Base-by-base conservation (phyloP, 768 basidiomycete species). In the Naematelia encephala region DNA sequence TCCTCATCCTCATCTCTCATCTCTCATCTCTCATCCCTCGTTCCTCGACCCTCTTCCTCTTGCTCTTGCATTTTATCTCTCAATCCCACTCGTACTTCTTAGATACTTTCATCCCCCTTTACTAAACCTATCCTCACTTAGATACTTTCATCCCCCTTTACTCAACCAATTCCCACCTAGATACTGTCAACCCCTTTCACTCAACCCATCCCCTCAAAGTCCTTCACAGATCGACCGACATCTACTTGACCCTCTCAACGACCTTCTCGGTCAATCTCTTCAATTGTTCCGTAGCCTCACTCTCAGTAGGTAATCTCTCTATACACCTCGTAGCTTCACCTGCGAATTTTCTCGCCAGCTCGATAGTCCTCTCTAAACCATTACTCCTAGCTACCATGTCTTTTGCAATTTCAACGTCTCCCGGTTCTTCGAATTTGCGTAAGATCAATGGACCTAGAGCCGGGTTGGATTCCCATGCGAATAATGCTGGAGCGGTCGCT, bases 401-500 rank as follows among this genome's bases (percentile, higher is more conserved):
- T 69, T 77, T 21, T 5, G 90, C 91, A 64, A 81, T 77, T 61
- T 92, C 87, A 46, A 89, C 85, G 69, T 98, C 93, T 22, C 90
- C 91, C 27, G 84, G 82, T 11, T 82, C 77, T 22, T 82, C 79
- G 77, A 94, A 91, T 78, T 87, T 85, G 43, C 93, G 85, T 48
- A 82, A 81, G 60, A 98, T 90, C 59, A 96, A 78, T 1, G 85
- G 84, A 23, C 85, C 84, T 72, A 97, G 77, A 0, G 69, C 63
- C 2, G 88, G 84, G 72, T 88, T 82, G 72, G 91, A 86, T 74
- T 92, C 89, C 76, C 87, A 87, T 19, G 93, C 91, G 70, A 87
- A 94, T 30, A 96, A 77, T 0, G 85, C 84, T 0, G 92, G 92
- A 1, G 86, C 92, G 0, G 89, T 90, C 3, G 96, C 89, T 56